phyloP scores from a whole-genome alignment of 805 yeast species.

The Nematodospora valgi region DNA sequence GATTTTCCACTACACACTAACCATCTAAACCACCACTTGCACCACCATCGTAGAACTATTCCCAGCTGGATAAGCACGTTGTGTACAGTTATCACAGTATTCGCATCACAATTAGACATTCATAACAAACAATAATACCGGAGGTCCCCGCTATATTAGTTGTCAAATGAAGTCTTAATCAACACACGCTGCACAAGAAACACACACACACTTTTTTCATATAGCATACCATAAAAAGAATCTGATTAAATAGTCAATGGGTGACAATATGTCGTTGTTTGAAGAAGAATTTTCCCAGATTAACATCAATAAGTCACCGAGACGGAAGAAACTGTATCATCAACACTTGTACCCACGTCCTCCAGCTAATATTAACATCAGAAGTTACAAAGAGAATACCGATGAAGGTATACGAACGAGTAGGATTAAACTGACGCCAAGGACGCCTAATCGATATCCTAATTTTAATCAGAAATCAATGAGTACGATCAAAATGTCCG shows the following conservation, averaged over 20 bases:
- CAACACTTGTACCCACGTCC: slow-evolving; percentile 14
- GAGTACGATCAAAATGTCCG: slow-evolving; percentile 2
- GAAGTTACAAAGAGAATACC: not conserved
- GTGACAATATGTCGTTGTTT: slow-evolving; percentile 12
- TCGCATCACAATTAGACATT: no score
- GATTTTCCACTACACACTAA: no score
- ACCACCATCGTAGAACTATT: no score
- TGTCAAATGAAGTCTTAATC: no score
- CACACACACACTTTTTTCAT: no score
- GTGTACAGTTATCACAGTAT: no score
- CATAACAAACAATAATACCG: no score
- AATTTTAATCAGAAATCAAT: slow-evolving; percentile 4
- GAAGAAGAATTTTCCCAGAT: slow-evolving; percentile 31
- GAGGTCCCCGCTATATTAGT: no score
- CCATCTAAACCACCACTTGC: no score
- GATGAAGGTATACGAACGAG: no score
- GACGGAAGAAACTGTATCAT: slow-evolving; percentile 21
- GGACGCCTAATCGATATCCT: not conserved
- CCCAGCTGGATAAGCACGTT: no score
- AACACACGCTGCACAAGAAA: no score
- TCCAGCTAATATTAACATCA: not conserved
- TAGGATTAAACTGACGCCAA: not conserved
- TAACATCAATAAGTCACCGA: slow-evolving; percentile 22
- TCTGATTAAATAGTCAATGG: slow-evolving; percentile 1
- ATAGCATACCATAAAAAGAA: not conserved